Evolutionary conservation across 1,139 yeast species (phyloP), one percentile per base, ranked within the genome.

Genomic region (Schizosaccharomyces versatilis): DNA sequence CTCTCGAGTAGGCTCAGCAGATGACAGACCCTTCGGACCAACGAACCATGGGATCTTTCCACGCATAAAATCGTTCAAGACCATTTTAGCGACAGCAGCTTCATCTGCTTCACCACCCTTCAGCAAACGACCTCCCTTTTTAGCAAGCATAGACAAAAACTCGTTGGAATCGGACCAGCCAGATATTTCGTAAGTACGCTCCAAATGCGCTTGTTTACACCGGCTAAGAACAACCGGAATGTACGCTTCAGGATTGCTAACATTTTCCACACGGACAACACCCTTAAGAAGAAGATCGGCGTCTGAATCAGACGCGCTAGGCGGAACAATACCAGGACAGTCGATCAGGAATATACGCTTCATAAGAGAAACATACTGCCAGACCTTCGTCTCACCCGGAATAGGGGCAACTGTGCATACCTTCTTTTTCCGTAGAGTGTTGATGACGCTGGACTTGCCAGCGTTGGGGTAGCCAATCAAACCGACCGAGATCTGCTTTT

Each of bases 51-150:
- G 98, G 57, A 90, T 86, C 66, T 86, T 85, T 59, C 98, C 98
- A 68, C 98, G 78, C 70, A 85, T 90, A 72, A 90, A 90, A 67
- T 90, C 98, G 63, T 84, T 86, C 66, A 90, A 75, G 40, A 90
- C 81, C 65, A 82, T 81, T 67, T 86, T 90, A 54, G 98, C 80
- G 57, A 90, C 88, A 62, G 95, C 94, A 61, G 81, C 74, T 69
- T 88, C 96, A 68, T 90, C 97, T 1, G 97, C 95, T 69, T 90
- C 98, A 61, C 97, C 98, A 58, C 98, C 98, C 69, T 90, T 90
- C 63, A 90, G 72, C 61, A 90, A 74, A 67, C 95, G 79, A 60
- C 98, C 98, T 56, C 79, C 84, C 68, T 88, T 90, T 67, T 94
- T 79, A 1, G 98, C 98, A 62, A 90, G 73, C 64, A 85, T 71